phyloP scores from a whole-genome alignment of 495 filamentous ascomycete species.

The Penicillium ochrochloron region DNA sequence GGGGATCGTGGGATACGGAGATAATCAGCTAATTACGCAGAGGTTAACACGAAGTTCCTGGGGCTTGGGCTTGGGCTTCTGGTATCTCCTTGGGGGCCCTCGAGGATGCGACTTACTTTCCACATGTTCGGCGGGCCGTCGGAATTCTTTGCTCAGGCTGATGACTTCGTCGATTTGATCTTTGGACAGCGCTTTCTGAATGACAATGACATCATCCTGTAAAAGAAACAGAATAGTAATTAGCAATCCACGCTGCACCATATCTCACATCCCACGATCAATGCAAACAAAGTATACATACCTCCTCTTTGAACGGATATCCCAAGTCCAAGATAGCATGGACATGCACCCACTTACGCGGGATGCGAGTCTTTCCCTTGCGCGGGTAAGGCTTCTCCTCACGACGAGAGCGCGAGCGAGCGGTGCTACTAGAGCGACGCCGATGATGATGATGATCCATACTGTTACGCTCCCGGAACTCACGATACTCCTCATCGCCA shows the following conservation, averaged over 20 bases:
- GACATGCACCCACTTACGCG: constrained; percentile 72
- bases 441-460: constrained; percentile 38
- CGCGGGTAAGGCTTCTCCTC: constrained; percentile 67
- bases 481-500: constrained; percentile 69
- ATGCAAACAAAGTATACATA: constrained; percentile 34
- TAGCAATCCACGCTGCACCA: neutral
- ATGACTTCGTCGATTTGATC: constrained; percentile 90
- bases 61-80: too few species aligned
- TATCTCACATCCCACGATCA: neutral
- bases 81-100: neutral
- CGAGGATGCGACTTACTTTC: constrained; percentile 36
- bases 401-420: constrained; percentile 37
- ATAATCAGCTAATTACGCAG: constrained; percentile 32
- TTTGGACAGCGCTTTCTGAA: constrained; percentile 81
- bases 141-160: constrained; percentile 72
- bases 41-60: neutral
- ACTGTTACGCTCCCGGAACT: constrained; percentile 58
- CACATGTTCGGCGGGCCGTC: constrained; percentile 27
- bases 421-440: constrained; percentile 48
- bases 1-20: constrained; percentile 36
- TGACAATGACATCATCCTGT: constrained; percentile 76
- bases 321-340: constrained; percentile 79
- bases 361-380: constrained; percentile 87
- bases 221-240: neutral
- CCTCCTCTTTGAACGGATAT: constrained; percentile 87